Base-by-base conservation (phyloP, 1,284 basidiomycete species). In the Gymnopus androsaceus region DNA sequence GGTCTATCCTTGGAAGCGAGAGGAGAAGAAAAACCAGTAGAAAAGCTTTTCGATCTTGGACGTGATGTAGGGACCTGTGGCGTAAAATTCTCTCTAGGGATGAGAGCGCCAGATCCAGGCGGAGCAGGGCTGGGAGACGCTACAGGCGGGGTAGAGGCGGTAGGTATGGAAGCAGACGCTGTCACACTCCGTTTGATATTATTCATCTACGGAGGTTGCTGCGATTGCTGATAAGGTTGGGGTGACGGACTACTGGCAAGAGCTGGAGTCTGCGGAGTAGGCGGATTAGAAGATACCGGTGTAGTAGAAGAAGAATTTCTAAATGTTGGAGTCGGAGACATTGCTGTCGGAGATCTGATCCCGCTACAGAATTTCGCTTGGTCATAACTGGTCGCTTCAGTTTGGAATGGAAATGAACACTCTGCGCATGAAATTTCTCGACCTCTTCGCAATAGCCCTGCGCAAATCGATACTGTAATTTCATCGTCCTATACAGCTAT, bases 361-460 rank as follows among this genome's bases (percentile, higher is more conserved):
- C 66, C 31, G 7, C 38, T 23, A 75, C 77, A 0, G 74, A 70
- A 4, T 50, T 50, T 28, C 90, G 82, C 66, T 88, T 88, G 2
- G 88, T 80, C 76, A 88, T 85, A 60, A 94, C 76, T 0, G 90
- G 88, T 59, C 85, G 87, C 74, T 94, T 94, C 62, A 94, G 80
- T 60, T 85, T 88, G 3, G 81, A 80, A 62, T 85, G 84, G 64
- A 95, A 91, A 17, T 75, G 78, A 11, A 96, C 92, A 60, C 88
- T 76, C 12, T 72, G 66, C 2, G 81, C 84, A 31, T 80, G 76
- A 68, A 96, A 95, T 40, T 86, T 82, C 14, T 95, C 94, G 45
- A 96, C 92, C 50, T 91, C 94, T 73, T 97, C 94, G 68, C 95
- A 97, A 64, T 88, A 89, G 0, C 91, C 91, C 80, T 90, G 61